Conservation (phyloP, 176 grass and related monocot species). For the Zizania latifolia region DNA sequence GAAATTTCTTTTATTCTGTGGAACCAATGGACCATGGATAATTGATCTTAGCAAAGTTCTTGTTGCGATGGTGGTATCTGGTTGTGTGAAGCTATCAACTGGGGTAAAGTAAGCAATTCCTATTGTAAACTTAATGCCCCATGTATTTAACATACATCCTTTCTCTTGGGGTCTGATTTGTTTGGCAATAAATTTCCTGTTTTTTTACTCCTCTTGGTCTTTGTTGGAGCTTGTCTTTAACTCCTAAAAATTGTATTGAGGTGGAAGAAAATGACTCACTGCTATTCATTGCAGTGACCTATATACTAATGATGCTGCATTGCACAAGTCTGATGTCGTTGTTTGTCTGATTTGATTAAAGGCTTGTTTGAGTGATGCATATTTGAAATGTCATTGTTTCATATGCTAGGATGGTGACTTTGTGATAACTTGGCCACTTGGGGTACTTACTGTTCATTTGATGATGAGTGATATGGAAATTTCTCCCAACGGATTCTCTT, state of each 20-base stretch:
- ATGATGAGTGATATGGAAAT: conserved; percentile 12
- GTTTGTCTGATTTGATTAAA: not conserved
- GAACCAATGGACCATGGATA: not conserved
- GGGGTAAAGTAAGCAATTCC: not conserved
- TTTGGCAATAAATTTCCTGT: not conserved
- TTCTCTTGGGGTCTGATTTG: not conserved
- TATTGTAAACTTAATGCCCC: not conserved
- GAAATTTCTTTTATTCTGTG: not conserved
- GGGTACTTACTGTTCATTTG: conserved; percentile 13
- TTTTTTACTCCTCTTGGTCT: not conserved
- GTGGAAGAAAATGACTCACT: not conserved
- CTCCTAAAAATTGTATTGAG: not conserved
- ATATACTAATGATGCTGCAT: not conserved
- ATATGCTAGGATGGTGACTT: not conserved
- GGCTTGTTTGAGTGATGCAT: not conserved
- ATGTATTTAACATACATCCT: not conserved
- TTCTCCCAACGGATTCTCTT: conserved; percentile 24
- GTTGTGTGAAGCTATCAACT: not conserved
- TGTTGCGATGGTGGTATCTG: not conserved
- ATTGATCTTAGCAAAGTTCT: not conserved
- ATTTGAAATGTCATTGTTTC: not conserved
- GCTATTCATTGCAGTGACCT: not conserved
- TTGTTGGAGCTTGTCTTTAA: not conserved
- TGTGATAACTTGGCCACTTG: conserved; percentile 18
- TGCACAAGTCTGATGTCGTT: not conserved